These are phyloP conservation scores for Claviceps sp. DNA, from an alignment of 2,329 filamentous ascomycete genomes.

Conservation along the genomic window DNA sequence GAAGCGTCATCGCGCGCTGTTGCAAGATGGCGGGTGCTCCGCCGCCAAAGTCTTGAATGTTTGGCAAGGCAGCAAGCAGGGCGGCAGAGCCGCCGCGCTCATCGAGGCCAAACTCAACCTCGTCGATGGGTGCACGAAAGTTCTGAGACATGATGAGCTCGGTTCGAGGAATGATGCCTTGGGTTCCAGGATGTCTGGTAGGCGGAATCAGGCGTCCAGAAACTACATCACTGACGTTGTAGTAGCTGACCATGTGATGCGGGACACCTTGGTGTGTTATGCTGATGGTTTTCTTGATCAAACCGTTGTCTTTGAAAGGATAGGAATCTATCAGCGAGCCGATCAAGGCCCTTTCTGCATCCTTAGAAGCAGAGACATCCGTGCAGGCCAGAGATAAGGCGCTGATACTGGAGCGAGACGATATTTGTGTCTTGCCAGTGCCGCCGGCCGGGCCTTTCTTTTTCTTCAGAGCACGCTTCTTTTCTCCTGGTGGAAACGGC, in stretches of 20 bases:
- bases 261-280: constrained; percentile 60
- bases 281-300: constrained; percentile 90
- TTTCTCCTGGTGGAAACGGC: constrained; percentile 68
- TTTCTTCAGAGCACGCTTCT: constrained; percentile 71
- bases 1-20: constrained; percentile 15
- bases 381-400: constrained; percentile 4
- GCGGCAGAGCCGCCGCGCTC: constrained; percentile 1
- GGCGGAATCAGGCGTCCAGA: constrained; percentile 45
- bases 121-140: constrained; percentile 53
- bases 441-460: constrained; percentile 29
- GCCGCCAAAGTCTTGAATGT: constrained; percentile 7
- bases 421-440: constrained; percentile 21
- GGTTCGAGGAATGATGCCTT: constrained; percentile 36
- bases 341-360: constrained; percentile 37
- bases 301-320: constrained; percentile 65
- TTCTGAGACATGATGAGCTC: constrained; percentile 50
- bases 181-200: constrained; percentile 26
- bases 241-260: constrained; percentile 84
- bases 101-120: constrained; percentile 28
- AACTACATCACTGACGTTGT: constrained; percentile 68
- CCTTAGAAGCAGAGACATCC: constrained; percentile 11
- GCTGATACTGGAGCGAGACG: constrained; percentile 12
- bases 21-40: constrained; percentile 10
- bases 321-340: constrained; percentile 86
- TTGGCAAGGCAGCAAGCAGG: constrained; percentile 6